Percentiles rank a stretch among this genome's conserved stretches.
Evolutionary conservation across 2,329 filamentous ascomycete species (phyloP).

Genomic region (Sporothrix pallida): DNA sequence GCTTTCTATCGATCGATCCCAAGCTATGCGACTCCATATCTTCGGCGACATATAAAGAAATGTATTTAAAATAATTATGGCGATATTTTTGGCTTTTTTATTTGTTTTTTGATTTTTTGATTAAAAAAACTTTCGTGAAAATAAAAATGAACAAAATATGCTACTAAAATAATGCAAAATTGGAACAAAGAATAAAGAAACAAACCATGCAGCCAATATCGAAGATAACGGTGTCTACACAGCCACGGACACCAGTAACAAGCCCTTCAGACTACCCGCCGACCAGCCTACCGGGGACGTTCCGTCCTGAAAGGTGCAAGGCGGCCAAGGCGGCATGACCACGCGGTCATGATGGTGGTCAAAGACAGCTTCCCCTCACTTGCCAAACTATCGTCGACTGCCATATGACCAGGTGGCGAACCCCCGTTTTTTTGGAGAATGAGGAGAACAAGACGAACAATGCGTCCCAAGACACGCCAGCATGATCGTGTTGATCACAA

Average conservation of each 20-base stretch:
- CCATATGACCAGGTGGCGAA: too few species aligned
- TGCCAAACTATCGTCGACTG: background rate
- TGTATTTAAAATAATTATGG: too few species aligned
- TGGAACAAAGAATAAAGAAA: background rate
- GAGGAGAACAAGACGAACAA: background rate
- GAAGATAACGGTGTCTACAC: background rate
- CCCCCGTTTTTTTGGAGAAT: background rate
- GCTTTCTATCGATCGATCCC: background rate
- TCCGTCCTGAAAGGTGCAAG: background rate
- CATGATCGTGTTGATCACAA: background rate
- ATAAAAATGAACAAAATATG: background rate
- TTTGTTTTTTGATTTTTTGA: background rate
- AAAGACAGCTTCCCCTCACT: too few species aligned
- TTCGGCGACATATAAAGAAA: background rate
- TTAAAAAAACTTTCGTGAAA: background rate
- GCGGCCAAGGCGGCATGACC: background rate
- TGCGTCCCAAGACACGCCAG: background rate
- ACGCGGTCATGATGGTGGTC: background rate
- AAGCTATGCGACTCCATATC: background rate
- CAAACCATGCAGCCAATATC: background rate
- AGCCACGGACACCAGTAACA: background rate
- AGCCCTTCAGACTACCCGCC: background rate
- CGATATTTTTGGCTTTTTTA: background rate
- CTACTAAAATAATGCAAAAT: background rate
- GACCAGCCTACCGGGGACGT: background rate